Conservation (phyloP, 768 basidiomycete genomes). For the Pholiota conissans region DNA sequence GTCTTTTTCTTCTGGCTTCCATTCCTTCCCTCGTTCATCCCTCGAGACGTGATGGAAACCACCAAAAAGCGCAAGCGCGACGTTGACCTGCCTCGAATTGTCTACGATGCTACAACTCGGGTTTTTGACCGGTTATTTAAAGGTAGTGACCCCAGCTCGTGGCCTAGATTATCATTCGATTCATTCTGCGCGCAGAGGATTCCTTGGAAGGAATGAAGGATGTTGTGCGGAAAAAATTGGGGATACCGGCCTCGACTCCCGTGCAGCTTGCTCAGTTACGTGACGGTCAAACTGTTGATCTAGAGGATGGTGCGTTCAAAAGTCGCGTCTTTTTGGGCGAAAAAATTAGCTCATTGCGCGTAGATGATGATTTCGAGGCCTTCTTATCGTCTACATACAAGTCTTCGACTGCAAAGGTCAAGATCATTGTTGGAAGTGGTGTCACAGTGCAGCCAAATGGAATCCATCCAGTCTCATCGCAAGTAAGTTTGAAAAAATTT, state of each 20-base stretch:
- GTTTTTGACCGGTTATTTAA: slow-evolving; percentile 57
- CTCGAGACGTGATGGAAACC: slow-evolving; percentile 30
- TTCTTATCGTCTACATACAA: slow-evolving; percentile 51
- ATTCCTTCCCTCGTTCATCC: slow-evolving; percentile 7
- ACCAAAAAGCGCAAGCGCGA: slow-evolving; percentile 47
- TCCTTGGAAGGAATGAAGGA: slow-evolving; percentile 59
- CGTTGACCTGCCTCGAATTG: slow-evolving; percentile 38
- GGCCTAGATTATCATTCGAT: not conserved
- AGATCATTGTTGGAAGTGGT: slow-evolving; percentile 35
- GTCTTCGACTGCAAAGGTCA: slow-evolving; percentile 32
- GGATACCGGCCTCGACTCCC: slow-evolving; percentile 36
- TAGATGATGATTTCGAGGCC: slow-evolving; percentile 82
- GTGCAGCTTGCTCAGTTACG: slow-evolving; percentile 53
- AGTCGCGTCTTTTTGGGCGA: not conserved
- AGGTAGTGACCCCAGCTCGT: slow-evolving; percentile 32
- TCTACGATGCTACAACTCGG: slow-evolving; percentile 41
- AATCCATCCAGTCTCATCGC: not conserved
- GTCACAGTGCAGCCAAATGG: not conserved
- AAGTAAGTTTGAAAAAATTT: slow-evolving; percentile 1
- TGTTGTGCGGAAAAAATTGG: slow-evolving; percentile 63
- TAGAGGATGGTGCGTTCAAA: slow-evolving; percentile 68
- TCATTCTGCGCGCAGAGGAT: slow-evolving; percentile 42
- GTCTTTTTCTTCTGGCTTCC: slow-evolving; percentile 6
- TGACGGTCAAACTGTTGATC: slow-evolving; percentile 52
- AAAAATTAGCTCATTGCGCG: slow-evolving; percentile 4